Conservation (phyloP, 2,329 filamentous ascomycete genomes). For the Chaetomium sp. region DNA sequence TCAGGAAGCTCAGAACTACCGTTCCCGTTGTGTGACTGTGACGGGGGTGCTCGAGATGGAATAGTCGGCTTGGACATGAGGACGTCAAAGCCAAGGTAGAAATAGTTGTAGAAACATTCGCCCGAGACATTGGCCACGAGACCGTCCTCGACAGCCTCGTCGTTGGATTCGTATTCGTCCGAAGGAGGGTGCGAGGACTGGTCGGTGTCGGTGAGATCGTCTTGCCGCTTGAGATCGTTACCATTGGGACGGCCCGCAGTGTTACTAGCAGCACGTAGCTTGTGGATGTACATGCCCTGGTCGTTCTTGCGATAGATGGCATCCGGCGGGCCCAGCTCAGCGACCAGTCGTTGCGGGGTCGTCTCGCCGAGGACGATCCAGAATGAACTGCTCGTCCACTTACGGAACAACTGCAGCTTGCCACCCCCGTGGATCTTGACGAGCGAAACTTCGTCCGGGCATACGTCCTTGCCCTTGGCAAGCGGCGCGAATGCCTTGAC, state of each 20-base stretch:
- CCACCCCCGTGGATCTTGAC: constrained; percentile 74
- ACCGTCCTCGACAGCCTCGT: constrained; percentile 52
- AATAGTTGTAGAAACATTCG: constrained; percentile 96
- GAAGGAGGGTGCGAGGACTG: constrained; percentile 68
- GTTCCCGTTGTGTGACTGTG: constrained; percentile 41
- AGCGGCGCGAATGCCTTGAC: constrained; percentile 65
- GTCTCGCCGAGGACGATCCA: constrained; percentile 77
- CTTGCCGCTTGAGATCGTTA: constrained; percentile 39
- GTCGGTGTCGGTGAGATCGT: constrained; percentile 64
- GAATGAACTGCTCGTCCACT: constrained; percentile 59
- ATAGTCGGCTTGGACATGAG: constrained; percentile 72
- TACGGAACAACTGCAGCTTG: constrained; percentile 68
- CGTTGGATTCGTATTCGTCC: constrained; percentile 58
- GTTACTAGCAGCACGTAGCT: constrained; percentile 49
- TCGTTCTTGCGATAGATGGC: constrained; percentile 91
- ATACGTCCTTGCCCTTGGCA: constrained; percentile 66
- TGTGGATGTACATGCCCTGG: constrained; percentile 80
- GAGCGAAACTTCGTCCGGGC: constrained; percentile 83
- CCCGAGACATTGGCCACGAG: constrained; percentile 49
- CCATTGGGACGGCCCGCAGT: constrained; percentile 40
- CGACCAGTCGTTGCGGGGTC: constrained; percentile 83
- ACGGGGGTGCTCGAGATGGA: constrained; percentile 49
- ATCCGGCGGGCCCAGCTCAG: constrained; percentile 86
- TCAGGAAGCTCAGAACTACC: constrained; percentile 18
- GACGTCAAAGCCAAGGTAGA: constrained; percentile 89